Conservation (phyloP, 148 eudicot genomes). For the Dysphania ambrosioides region DNA sequence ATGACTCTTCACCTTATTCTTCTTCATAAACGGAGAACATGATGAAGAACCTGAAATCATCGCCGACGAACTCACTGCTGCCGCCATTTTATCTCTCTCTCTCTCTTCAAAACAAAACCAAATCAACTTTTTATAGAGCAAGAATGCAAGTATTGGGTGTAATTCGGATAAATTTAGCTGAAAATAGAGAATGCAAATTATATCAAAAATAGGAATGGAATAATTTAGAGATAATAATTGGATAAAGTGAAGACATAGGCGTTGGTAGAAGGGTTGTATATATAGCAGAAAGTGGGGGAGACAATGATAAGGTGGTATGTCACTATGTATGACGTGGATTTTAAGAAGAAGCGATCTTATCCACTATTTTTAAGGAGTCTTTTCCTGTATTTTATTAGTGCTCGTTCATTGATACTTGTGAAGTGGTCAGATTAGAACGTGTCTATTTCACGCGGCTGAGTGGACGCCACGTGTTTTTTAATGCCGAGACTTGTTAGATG, state of each 20-base stretch:
- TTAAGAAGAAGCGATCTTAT: no score
- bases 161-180: conserved; percentile 7
- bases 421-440: no score
- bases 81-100: conserved; percentile 17
- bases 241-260: neutral
- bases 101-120: neutral
- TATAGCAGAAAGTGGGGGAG: neutral
- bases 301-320: neutral
- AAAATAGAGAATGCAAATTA: neutral
- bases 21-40: conserved; percentile 1
- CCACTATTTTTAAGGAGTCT: no score
- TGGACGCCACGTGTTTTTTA: no score
- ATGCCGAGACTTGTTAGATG: no score
- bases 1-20: neutral
- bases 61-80: conserved; percentile 19
- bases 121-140: neutral
- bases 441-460: no score
- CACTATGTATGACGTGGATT: neutral
- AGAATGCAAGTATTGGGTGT: neutral
- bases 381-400: no score
- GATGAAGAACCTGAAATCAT: neutral
- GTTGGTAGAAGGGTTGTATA: neutral
- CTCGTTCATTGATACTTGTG: no score
- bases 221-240: neutral
- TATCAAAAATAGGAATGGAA: neutral